Percentiles rank a stretch among this genome's conserved stretches.
Conservation (phyloP, 73 alveolate species). For the Paramecium primaurelia region DNA sequence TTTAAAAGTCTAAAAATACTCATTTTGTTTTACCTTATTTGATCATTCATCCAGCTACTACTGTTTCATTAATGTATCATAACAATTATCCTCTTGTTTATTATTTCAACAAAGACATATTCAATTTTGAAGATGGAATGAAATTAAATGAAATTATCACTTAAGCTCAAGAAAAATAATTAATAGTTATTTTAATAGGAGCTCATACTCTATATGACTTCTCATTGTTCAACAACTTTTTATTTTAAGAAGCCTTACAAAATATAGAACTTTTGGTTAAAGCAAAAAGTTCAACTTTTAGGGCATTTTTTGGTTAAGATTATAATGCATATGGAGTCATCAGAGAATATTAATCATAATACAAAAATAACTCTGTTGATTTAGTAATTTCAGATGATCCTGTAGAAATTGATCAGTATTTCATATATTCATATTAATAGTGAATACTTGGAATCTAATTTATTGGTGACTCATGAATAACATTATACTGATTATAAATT, state of each 20-base stretch:
- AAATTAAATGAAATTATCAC: neutral
- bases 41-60: neutral
- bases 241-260: neutral
- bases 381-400: slow-evolving; percentile 8
- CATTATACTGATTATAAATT: neutral
- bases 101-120: neutral
- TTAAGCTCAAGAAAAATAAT: neutral
- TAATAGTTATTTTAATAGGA: neutral
- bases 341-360: neutral
- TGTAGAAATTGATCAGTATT: neutral
- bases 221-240: neutral
- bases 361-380: neutral
- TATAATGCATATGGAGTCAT: neutral
- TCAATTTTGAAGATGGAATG: neutral
- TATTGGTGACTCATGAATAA: neutral
- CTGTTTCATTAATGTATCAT: neutral
- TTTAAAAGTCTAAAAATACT: neutral
- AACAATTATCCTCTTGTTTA: neutral
- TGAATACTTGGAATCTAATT: neutral
- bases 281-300: neutral
- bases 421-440: neutral
- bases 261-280: neutral
- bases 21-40: neutral
- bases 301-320: neutral
- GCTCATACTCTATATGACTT: neutral